Evolutionary conservation across 495 filamentous ascomycete species (phyloP).

Genomic region (Trichoderma parareesei): DNA sequence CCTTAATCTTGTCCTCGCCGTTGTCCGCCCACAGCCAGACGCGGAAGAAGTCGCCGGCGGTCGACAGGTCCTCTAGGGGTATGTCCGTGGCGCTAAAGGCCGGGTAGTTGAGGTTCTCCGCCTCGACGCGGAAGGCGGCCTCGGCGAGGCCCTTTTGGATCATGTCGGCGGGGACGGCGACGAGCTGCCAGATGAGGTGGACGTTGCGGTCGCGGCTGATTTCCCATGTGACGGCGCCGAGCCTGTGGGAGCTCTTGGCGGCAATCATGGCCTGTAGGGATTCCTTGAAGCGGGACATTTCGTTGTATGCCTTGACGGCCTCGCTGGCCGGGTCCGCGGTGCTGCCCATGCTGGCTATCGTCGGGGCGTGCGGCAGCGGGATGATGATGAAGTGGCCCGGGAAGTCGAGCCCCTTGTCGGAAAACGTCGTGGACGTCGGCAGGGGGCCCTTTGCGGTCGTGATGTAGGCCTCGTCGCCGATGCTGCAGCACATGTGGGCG

Average conservation of each 20-base stretch:
- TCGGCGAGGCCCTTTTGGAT: constrained; percentile 64
- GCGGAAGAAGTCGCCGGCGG: constrained; percentile 70
- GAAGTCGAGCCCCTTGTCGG: constrained; percentile 52
- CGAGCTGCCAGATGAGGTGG: constrained; percentile 91
- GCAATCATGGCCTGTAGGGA: constrained; percentile 64
- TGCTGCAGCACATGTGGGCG: constrained; percentile 80
- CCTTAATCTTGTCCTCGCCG: constrained; percentile 31
- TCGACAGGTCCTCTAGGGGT: constrained; percentile 31
- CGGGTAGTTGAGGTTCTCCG: constrained; percentile 67
- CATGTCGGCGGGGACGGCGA: constrained; percentile 62
- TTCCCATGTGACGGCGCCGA: constrained; percentile 87
- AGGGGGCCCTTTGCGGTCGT: constrained; percentile 90
- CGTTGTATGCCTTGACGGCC: constrained; percentile 48
- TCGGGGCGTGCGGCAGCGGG: constrained; percentile 59
- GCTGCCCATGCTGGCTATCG: constrained; percentile 51
- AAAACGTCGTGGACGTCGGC: constrained; percentile 56
- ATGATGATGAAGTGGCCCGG: constrained; percentile 88
- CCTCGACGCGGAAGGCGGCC: constrained; percentile 75
- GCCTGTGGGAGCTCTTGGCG: constrained; percentile 40
- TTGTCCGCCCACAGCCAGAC: constrained; percentile 66
- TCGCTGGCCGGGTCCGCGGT: constrained; percentile 50
- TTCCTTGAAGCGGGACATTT: constrained; percentile 73
- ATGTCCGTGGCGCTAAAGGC: constrained; percentile 36
- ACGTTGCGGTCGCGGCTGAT: constrained; percentile 69
- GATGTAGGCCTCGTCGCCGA: constrained; percentile 77